A percentile compares a stretch with the other conserved stretches of the same genome.
phyloP scores from a whole-genome alignment of 805 yeast genomes.

The Spathaspora boniae region DNA sequence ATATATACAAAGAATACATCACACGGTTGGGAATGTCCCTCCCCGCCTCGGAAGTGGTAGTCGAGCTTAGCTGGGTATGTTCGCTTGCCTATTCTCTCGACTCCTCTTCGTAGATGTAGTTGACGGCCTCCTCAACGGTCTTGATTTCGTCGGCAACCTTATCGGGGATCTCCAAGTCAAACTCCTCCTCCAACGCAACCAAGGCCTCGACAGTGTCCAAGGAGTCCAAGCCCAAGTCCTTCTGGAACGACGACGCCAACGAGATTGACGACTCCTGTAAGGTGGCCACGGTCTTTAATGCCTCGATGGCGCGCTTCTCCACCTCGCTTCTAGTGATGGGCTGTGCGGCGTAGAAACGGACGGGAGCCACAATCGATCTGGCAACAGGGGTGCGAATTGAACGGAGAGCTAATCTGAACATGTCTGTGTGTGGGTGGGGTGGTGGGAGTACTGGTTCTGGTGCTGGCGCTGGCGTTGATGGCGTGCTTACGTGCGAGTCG shows the following conservation, averaged over 20 bases:
- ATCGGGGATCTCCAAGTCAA: constrained; percentile 81
- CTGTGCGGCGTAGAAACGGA: constrained; percentile 58
- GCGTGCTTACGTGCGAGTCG: no score
- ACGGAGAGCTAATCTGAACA: constrained; percentile 56
- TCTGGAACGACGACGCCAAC: constrained; percentile 52
- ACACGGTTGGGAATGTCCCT: no score
- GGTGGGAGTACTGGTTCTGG: no score
- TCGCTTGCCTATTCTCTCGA: constrained; percentile 20
- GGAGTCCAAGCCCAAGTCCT: constrained; percentile 86
- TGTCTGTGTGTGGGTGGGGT: no score
- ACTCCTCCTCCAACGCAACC: constrained; percentile 91
- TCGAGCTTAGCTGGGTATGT: neutral
- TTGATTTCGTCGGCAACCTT: constrained; percentile 90
- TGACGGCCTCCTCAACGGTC: constrained; percentile 90
- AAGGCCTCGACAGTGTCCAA: constrained; percentile 93
- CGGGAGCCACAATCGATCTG: constrained; percentile 25
- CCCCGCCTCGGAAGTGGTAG: neutral
- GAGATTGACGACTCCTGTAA: constrained; percentile 43
- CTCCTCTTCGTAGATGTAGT: constrained; percentile 72
- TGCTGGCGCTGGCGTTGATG: no score
- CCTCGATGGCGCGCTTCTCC: constrained; percentile 75
- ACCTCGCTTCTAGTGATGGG: constrained; percentile 75
- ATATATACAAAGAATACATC: no score
- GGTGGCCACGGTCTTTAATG: constrained; percentile 55
- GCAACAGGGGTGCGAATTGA: constrained; percentile 31